Evolutionary conservation across 2,329 filamentous ascomycete species (phyloP).

Genomic region (Paecilomyces formosus): DNA sequence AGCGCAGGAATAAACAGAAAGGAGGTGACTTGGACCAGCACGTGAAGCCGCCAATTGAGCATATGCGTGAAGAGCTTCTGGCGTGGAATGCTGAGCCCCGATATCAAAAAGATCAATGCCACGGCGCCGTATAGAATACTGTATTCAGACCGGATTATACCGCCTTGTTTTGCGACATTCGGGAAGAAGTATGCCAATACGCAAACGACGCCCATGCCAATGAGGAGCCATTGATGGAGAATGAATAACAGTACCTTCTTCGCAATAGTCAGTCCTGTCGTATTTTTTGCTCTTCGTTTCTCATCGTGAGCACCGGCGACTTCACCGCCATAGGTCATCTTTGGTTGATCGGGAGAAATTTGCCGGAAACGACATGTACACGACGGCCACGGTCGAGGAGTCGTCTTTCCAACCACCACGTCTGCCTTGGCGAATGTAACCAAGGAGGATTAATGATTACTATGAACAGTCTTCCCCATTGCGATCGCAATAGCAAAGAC

Average conservation of each 20-base stretch:
- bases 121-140: conserved; percentile 61
- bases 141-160: conserved; percentile 31
- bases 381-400: not conserved
- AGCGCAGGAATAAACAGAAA: conserved; percentile 60
- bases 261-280: not conserved
- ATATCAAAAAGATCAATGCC: conserved; percentile 63
- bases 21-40: conserved; percentile 59
- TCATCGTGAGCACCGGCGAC: not conserved
- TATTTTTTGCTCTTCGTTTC: not conserved
- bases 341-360: not conserved
- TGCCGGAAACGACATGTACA: not conserved
- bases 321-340: not conserved
- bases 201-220: conserved; percentile 50
- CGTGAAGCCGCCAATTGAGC: conserved; percentile 60
- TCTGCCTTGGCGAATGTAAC: not conserved
- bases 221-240: conserved; percentile 56
- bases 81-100: conserved; percentile 60
- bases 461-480: not conserved
- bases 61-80: conserved; percentile 55
- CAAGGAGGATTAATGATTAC: not conserved
- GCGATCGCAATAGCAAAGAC: not conserved
- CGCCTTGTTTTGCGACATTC: conserved; percentile 41
- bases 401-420: not conserved
- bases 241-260: conserved; percentile 19
- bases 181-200: conserved; percentile 49